Evolutionary conservation across 2,329 filamentous ascomycete genomes (phyloP).

Genomic region (Colletotrichum caudatum): DNA sequence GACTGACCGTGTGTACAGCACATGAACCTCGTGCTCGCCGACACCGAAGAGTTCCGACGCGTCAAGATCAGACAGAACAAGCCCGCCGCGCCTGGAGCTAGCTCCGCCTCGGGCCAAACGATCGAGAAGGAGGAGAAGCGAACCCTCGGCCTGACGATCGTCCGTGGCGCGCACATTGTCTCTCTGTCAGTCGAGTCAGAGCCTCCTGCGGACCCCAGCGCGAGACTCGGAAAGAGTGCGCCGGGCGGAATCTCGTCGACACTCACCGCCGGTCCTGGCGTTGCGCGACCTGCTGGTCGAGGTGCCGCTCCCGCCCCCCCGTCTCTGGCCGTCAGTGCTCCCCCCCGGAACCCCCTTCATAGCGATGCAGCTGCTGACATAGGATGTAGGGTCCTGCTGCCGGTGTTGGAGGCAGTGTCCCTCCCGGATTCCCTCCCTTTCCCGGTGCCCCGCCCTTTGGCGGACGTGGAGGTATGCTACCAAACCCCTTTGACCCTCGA

Average conservation of each 20-base stretch:
- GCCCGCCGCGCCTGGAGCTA: conserved; percentile 72
- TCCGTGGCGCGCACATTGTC: conserved; percentile 94
- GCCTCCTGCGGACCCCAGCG: conserved; percentile 91
- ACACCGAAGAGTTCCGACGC: conserved; percentile 97
- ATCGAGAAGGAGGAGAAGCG: conserved; percentile 96
- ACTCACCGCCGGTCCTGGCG: conserved; percentile 85
- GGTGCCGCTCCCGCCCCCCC: conserved; percentile 74
- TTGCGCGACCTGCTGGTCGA: conserved; percentile 90
- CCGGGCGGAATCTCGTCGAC: conserved; percentile 77
- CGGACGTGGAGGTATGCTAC: conserved; percentile 66
- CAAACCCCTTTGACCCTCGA: conserved; percentile 16
- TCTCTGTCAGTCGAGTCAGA: conserved; percentile 96
- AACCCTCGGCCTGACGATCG: conserved; percentile 93
- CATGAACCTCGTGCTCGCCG: conserved; percentile 99
- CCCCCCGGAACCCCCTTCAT: background rate
- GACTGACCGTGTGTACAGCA: conserved; percentile 68
- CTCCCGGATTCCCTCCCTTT: conserved; percentile 66
- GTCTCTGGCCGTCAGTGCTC: conserved; percentile 77
- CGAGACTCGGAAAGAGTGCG: conserved; percentile 83
- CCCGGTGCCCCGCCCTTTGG: conserved; percentile 64
- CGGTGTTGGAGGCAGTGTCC: conserved; percentile 80
- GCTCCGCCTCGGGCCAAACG: conserved; percentile 71
- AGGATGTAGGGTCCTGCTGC: conserved; percentile 77
- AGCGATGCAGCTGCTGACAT: background rate
- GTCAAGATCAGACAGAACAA: conserved; percentile 88